Evolutionary conservation across 805 yeast genomes (phyloP).

Genomic region (Phaffomyces opuntiae): DNA sequence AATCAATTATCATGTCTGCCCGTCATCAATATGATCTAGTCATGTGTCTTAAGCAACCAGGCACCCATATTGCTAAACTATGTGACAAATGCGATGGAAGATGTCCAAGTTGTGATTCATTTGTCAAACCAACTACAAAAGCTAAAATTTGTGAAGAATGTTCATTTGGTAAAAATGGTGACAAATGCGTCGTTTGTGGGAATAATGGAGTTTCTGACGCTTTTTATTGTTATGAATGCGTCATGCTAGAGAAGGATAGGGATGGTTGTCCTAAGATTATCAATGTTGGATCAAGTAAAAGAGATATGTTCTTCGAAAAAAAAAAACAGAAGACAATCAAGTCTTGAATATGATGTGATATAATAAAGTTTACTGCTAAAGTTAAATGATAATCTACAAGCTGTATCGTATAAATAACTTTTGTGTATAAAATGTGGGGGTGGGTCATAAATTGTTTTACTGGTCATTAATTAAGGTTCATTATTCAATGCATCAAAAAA

Average conservation of each 20-base stretch:
- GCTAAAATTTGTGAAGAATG: slow-evolving; percentile 84
- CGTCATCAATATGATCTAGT: slow-evolving; percentile 83
- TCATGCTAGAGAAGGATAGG: slow-evolving; percentile 65
- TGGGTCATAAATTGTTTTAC: background rate
- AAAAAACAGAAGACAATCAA: slow-evolving; percentile 27
- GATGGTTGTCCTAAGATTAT: slow-evolving; percentile 90
- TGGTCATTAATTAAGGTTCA: background rate
- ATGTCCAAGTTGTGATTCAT: slow-evolving; percentile 87
- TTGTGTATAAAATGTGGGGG: no score
- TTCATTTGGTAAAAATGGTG: slow-evolving; percentile 58
- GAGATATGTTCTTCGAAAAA: slow-evolving; percentile 59
- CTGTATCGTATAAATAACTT: no score
- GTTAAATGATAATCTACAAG: no score
- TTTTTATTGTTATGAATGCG: slow-evolving; percentile 82
- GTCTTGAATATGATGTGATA: background rate
- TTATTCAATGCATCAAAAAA: slow-evolving; percentile 7
- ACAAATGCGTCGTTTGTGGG: slow-evolving; percentile 77
- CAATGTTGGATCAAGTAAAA: slow-evolving; percentile 71
- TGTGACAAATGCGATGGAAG: slow-evolving; percentile 87
- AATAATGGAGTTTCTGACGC: slow-evolving; percentile 61
- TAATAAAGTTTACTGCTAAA: background rate
- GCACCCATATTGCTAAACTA: slow-evolving; percentile 58
- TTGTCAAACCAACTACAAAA: slow-evolving; percentile 58
- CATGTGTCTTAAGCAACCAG: slow-evolving; percentile 82
- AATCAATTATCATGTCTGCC: slow-evolving; percentile 45